Evolutionary conservation across 495 filamentous ascomycete species (phyloP).

Genomic region (Thermochaetoides thermophila): DNA sequence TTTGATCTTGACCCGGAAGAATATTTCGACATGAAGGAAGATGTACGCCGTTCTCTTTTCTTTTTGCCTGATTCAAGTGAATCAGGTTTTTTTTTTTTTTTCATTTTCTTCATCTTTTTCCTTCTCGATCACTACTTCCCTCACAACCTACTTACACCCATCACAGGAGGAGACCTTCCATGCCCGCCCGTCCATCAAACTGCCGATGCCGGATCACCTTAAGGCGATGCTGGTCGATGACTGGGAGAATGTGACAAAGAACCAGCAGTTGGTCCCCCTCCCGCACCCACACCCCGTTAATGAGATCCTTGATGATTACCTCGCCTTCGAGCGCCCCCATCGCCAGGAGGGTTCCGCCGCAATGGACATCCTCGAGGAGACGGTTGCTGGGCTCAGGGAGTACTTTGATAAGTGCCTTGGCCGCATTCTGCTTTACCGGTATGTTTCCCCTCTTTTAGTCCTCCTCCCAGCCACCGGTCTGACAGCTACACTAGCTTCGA

Average conservation of each 20-base stretch:
- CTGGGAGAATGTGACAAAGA: constrained; percentile 97
- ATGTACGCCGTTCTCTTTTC: too few species aligned
- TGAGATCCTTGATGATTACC: constrained; percentile 66
- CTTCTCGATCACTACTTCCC: neutral
- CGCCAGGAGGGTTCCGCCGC: constrained; percentile 51
- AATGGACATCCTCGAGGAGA: constrained; percentile 74
- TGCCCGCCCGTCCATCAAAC: constrained; percentile 60
- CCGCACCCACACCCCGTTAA: constrained; percentile 62
- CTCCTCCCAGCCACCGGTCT: too few species aligned
- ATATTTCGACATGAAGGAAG: too few species aligned
- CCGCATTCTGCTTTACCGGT: constrained; percentile 74
- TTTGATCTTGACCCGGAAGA: too few species aligned
- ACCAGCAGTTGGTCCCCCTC: constrained; percentile 68
- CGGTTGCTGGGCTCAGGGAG: constrained; percentile 65
- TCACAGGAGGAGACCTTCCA: constrained; percentile 75
- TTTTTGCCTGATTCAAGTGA: neutral
- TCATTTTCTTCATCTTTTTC: constrained; percentile 1
- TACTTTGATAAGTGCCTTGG: constrained; percentile 86
- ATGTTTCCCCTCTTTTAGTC: too few species aligned
- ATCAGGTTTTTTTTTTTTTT: neutral
- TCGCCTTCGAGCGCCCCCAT: constrained; percentile 49
- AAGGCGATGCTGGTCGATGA: constrained; percentile 90
- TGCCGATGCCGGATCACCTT: constrained; percentile 68
- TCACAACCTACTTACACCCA: constrained; percentile 12
- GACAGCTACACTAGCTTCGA: too few species aligned